Evolutionary conservation across 1,284 basidiomycete genomes (phyloP), one percentile per base, ranked within the genome.

Genomic region (Meira nashicola): DNA sequence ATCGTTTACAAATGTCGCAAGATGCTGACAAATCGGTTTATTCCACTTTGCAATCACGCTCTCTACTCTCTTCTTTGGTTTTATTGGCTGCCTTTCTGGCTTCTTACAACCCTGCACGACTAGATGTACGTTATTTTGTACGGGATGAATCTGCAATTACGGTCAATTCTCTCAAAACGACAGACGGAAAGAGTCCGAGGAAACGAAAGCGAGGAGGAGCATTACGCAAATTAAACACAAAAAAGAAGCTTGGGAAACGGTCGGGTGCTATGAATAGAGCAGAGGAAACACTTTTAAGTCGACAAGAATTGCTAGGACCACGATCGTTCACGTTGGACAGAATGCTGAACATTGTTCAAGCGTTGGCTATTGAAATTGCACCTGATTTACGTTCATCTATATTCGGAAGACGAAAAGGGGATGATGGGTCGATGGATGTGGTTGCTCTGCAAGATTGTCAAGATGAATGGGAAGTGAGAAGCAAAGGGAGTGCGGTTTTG

Each of bases 81-180:
- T 80, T 94, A 11, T 78, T 94, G 8, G 89, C 91, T 0, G 84
- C 88, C 0, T 95, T 88, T 76, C 80, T 93, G 38, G 90, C 90
- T 1, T 90, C 88, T 48, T 89, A 88, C 59, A 95, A 95, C 76
- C 91, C 92, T 0, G 78, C 86, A 0, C 88, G 86, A 70, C 86
- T 86, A 6, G 92, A 95, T 76, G 58, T 90, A 64, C 61, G 68
- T 25, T 72, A 73, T 54, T 75, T 70, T 53, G 51, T 75, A 15
- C 66, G 70, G 7, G 73, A 75, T 51, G 54, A 60, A 37, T 37
- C 40, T n/a, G 39, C 40, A 5, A 40, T 56, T 19, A n/a, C 52
- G 21, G 19, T 33, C 12, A 28, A 41, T 5, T 14, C 28, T 14
- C 5, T 14, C 50, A 17, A 33, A 19, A 9, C 17, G 17, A 33